A percentile compares a stretch with the other conserved stretches of the same genome.
Conservation (phyloP, 331 rosid genomes). For the Dryas integrifolia region DNA sequence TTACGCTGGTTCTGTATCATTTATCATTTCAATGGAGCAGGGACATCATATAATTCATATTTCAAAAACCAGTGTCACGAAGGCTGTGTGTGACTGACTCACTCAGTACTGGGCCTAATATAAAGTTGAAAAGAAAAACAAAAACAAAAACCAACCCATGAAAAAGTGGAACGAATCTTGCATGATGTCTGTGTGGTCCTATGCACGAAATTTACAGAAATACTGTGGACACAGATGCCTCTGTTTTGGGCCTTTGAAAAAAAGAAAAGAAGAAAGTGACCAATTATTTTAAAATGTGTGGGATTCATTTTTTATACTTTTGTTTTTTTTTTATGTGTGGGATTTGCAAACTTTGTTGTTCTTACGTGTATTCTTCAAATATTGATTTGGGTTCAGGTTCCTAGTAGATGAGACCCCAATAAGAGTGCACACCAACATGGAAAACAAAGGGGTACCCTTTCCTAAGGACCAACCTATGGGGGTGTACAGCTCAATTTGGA, state of each 20-base stretch:
- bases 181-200: constrained; percentile 9
- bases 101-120: background rate
- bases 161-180: constrained; percentile 44
- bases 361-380: too few species aligned
- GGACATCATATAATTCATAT: background rate
- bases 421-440: constrained; percentile 77
- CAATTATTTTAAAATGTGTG: background rate
- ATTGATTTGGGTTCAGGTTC: constrained; percentile 42
- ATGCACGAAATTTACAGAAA: background rate
- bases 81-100: background rate
- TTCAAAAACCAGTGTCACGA: background rate
- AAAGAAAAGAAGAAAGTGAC: background rate
- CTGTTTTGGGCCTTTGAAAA: background rate
- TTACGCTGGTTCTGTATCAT: too few species aligned
- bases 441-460: constrained; percentile 69
- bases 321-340: background rate
- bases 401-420: constrained; percentile 78
- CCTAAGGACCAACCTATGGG: constrained; percentile 94
- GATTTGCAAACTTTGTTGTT: background rate
- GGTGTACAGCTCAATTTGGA: constrained; percentile 90
- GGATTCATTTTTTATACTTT: background rate
- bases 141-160: constrained; percentile 11
- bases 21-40: too few species aligned
- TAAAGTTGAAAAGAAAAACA: background rate
- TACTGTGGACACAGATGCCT: constrained; percentile 5